Base-by-base conservation (phyloP, 495 filamentous ascomycete species). In the Penicillium herquei region DNA sequence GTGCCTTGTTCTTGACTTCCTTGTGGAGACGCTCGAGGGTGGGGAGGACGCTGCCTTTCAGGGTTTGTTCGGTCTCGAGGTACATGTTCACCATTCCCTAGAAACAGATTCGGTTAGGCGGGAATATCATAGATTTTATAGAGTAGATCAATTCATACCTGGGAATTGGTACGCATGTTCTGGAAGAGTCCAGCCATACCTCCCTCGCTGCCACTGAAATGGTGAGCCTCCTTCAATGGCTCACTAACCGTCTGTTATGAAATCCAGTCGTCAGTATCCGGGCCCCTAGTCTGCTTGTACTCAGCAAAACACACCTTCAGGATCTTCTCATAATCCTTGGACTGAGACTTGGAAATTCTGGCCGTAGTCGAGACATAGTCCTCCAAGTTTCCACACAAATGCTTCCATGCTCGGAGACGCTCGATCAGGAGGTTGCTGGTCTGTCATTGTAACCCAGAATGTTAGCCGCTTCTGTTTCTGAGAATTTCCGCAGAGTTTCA, bases 251-350 rank as follows among this genome's bases (percentile, higher is more conserved):
- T 89, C 90, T 92, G 57, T 44, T 37, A 26, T 26, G 21, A 26
- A 26, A 26, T 26, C 21, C 44, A 57, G 13, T 30, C 9, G 34
- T 58, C 39, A 60, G 39, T 43, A 11, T 46, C 14, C 26, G 13
- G 4, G 6, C 21, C 4, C 11, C 4, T 46, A 39, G 37, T 14
- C 13, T 35, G 10, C 42, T 7, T 10, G 42, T 12, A 49, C 11
- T 52, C 40, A 39, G 5, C 18, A 18, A 44, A 17, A 54, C 72
- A 26, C 49, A 91, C 89, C 84, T 97, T 98, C 60, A 97, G 71
- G 26, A 96, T 85, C 72, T 88, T 93, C 80, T 97, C 92, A 63
- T 96, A 94, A 67, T 98, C 94, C 78, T 97, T 98, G 31, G 90
- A 85, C 57, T 96, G 85, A 12, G 82, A 81, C 70, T 85, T 90